A percentile compares a stretch with the other conserved stretches of the same genome.
Conservation (phyloP, 2,329 filamentous ascomycete species). For the Cryoendolithus antarcticus region DNA sequence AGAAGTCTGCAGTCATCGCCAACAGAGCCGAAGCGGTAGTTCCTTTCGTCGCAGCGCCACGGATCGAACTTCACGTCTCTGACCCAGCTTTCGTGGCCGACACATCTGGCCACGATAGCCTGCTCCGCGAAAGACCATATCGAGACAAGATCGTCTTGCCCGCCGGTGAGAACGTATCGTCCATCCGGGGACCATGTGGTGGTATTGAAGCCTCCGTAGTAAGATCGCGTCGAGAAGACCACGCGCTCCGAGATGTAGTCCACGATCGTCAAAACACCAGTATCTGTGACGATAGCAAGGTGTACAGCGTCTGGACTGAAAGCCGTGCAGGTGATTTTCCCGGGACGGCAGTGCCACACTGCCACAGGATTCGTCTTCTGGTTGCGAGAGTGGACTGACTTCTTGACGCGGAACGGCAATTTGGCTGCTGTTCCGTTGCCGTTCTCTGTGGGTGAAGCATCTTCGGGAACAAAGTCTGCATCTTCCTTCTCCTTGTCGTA, state of each 20-base stretch:
- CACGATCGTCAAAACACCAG: constrained; percentile 78
- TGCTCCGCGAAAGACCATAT: constrained; percentile 87
- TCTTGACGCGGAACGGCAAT: constrained; percentile 56
- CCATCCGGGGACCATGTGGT: constrained; percentile 97
- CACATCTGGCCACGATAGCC: constrained; percentile 77
- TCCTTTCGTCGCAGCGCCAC: constrained; percentile 91
- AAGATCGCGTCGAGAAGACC: constrained; percentile 76
- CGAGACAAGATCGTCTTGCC: constrained; percentile 89
- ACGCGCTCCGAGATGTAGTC: constrained; percentile 84
- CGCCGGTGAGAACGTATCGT: constrained; percentile 87
- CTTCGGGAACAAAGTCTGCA: constrained; percentile 60
- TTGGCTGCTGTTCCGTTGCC: constrained; percentile 9
- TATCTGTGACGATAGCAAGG: constrained; percentile 81
- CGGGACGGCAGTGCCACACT: constrained; percentile 83
- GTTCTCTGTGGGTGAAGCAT: constrained; percentile 16
- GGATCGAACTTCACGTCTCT: constrained; percentile 88
- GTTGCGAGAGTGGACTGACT: constrained; percentile 86
- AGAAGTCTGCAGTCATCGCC: constrained; percentile 85
- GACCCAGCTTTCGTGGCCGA: constrained; percentile 93
- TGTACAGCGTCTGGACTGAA: constrained; percentile 85
- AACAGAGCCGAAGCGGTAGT: constrained; percentile 91
- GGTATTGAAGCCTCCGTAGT: constrained; percentile 85
- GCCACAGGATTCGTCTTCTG: constrained; percentile 89
- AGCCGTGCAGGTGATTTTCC: constrained; percentile 78
- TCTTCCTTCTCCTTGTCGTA: constrained; percentile 98